phyloP scores from a whole-genome alignment of 257 asterid species.

The Knoxia roxburghii region DNA sequence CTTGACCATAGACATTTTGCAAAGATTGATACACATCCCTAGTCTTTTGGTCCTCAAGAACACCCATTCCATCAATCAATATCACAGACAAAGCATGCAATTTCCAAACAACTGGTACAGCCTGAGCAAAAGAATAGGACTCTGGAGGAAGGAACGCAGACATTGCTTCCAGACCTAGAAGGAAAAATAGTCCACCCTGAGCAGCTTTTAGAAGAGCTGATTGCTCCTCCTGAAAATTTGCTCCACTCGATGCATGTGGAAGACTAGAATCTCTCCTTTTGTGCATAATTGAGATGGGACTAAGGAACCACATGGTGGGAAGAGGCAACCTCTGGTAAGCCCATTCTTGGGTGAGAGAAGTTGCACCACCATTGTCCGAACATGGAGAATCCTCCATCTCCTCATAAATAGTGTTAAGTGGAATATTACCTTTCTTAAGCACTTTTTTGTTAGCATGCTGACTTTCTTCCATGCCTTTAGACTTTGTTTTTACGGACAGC shows the following conservation, averaged over 20 bases:
- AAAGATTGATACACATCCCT: constrained; percentile 56
- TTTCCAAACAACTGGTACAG: constrained; percentile 77
- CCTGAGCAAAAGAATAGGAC: constrained; percentile 30
- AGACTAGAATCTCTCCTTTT: constrained; percentile 25
- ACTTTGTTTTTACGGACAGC: constrained; percentile 55
- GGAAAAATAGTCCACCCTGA: constrained; percentile 78
- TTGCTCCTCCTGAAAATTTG: constrained; percentile 24
- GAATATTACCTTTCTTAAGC: constrained; percentile 29
- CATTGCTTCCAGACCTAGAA: constrained; percentile 68
- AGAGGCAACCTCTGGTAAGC: constrained; percentile 87
- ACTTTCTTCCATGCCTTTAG: constrained; percentile 27
- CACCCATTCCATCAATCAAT: constrained; percentile 56
- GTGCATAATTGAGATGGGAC: constrained; percentile 59
- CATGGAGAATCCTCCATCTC: constrained; percentile 30
- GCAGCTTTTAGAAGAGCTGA: constrained; percentile 43
- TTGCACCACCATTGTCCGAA: constrained; percentile 21
- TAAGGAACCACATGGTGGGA: constrained; percentile 86
- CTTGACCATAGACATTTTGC: constrained; percentile 66
- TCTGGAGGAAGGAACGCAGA: constrained; percentile 32
- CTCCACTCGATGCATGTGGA: constrained; percentile 18
- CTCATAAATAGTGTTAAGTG: constrained; percentile 75
- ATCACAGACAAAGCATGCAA: constrained; percentile 75
- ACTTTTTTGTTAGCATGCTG: constrained; percentile 19
- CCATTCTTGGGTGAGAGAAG: constrained; percentile 65
- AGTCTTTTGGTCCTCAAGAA: constrained; percentile 76